Evolutionary conservation across 2,329 filamentous ascomycete species (phyloP), one percentile per base, ranked within the genome.

Genomic region (Thermomyces lanuginosus): DNA sequence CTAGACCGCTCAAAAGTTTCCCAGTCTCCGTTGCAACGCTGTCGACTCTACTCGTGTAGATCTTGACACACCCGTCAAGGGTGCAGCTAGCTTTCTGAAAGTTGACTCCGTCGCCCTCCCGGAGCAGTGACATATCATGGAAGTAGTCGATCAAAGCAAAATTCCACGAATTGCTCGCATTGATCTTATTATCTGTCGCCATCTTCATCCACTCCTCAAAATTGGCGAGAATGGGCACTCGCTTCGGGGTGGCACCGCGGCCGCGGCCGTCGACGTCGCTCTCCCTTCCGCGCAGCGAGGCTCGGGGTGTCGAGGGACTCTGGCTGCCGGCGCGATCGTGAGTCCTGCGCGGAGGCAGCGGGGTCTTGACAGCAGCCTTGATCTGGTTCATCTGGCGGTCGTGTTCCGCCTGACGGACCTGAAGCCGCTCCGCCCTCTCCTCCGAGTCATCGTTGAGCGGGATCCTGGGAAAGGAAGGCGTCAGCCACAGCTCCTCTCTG

Each of bases 121-220:
- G 92, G 24, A 98, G 63, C 22, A 98, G 61, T 1, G 83, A 92
- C 89, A 98, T 95, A 46, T 98, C 89, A 53, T 98, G 86, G 46
- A 98, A 98, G 56, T 98, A 98, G 54, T 98, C 89, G 48, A 98
- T 98, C 10, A 98, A 69, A n/a, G 89, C 89, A 57, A 98, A 95
- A 53, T 95, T 95, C 89, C 89, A 98, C 16, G 84, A 93, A 54
- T 98, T 98, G 33, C 77, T 73, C 25, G 89, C 86, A 50, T 95
- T 98, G 64, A 98, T 98, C 56, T 89, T 89, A 60, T 98, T 98
- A 60, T 98, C 89, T 9, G 89, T 95, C 2, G 89, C 89, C 83
- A 98, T 92, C 65, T 95, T 98, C 83, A 98, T 95, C 89, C 86
- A 95, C 51, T 98, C 89, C 53, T 98, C 89, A 44, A 95, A 98